These are phyloP conservation scores for Coemansia sp. DNA, from an alignment of 192 early-diverging fungal species.

Conservation along the genomic window DNA sequence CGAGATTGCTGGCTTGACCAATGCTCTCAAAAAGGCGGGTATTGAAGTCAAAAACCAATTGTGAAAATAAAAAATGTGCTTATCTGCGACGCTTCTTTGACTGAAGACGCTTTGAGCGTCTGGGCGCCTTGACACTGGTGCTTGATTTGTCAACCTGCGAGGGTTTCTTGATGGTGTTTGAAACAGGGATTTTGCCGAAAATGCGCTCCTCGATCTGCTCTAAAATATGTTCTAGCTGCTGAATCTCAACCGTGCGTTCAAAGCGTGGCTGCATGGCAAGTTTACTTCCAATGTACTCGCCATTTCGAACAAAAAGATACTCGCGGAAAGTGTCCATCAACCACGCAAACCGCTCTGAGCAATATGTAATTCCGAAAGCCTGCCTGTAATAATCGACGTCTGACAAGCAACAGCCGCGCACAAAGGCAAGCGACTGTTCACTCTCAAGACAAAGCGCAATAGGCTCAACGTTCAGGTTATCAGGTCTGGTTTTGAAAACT, in stretches of 20 bases:
- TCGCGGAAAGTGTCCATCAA: not conserved
- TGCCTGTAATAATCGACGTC: not conserved
- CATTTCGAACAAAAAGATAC: not conserved
- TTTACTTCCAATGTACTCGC: constrained; percentile 3
- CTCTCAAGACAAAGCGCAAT: too few relatives aligned
- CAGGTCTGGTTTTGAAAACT: not conserved
- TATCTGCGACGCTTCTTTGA: too few relatives aligned
- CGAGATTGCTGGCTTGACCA: constrained; percentile 23
- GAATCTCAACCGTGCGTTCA: not conserved
- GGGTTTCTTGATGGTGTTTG: too few relatives aligned
- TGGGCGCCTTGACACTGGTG: too few relatives aligned
- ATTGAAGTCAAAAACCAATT: constrained; percentile 27
- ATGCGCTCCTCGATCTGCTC: not conserved
- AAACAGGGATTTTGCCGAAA: too few relatives aligned
- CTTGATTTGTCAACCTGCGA: too few relatives aligned
- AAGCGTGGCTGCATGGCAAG: not conserved
- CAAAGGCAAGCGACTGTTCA: not conserved
- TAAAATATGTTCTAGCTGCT: not conserved
- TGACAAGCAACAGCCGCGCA: not conserved
- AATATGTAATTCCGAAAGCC: not conserved
- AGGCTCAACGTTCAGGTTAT: not conserved
- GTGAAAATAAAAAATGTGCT: too few relatives aligned
- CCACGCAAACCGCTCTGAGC: not conserved
- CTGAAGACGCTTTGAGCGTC: too few relatives aligned
- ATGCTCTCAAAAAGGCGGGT: constrained; percentile 67